Evolutionary conservation across 345 rosid species (phyloP), one percentile per base, ranked within the genome.

Genomic region (Turnera subulata): DNA sequence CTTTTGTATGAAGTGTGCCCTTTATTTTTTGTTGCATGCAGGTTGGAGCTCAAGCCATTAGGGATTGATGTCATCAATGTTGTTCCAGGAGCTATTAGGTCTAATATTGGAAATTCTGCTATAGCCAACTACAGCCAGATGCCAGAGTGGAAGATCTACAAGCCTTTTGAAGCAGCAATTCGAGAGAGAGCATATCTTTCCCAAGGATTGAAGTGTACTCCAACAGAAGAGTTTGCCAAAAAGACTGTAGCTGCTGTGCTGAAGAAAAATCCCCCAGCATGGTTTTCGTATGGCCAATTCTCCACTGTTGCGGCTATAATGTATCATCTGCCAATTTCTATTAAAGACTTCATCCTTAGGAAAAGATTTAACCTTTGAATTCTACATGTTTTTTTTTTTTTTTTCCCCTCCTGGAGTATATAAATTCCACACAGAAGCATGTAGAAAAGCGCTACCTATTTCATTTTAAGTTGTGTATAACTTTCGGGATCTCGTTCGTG

Each of bases 61-160:
- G 98, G 96, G 52, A 92, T 92, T 1, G 78, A 84, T 25, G 93
- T 86, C 16, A 70, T 86, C 64, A 80, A 68, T 42, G 89, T 92
- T 38, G 95, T 73, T 16, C 96, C 96, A 0, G 96, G 95, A 69
- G 93, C 87, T 25, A 55, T 89, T 68, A 77, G 63, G 63, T 83
- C 98, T n/a, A 92, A 92, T 79, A 78, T 89, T 11, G 93, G 80
- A 43, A 84, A 70, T 58, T 73, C 89, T 33, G 90, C 93, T 18
- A 11, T 66, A 24, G 69, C 82, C 9, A 76, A 46, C 77, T 80
- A 78, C 78, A 67, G 66, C 53, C 59, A 62, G 64, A 74, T 92
- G 91, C 93, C 98, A 0, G 89, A 92, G 64, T 82, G 80, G 84
- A 83, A 83, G 68, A 69, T 92, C 45, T 89, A 76, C 75, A 86